Evolutionary conservation across 139 green algal species (phyloP), one percentile per base, ranked within the genome.

Genomic region (Protoeuglena noctilucae): DNA sequence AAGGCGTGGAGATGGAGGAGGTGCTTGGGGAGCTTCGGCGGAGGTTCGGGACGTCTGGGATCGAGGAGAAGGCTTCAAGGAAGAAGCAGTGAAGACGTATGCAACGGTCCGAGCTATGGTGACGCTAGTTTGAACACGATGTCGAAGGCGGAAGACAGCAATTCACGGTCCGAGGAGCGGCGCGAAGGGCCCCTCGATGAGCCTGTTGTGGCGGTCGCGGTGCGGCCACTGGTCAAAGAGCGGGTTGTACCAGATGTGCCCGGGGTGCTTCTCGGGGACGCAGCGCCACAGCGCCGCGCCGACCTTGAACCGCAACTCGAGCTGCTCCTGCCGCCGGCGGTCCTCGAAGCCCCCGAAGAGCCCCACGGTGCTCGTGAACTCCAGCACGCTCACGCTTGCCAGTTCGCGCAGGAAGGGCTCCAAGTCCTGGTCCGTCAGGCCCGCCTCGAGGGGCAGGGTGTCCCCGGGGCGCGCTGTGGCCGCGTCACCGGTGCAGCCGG

Each of bases 31-130:
- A 81, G 21, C 51, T 64, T 4, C 66, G 88, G 22, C 54, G 64
- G 54, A 61, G 88, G 9, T 93, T 93, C 66, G 79, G 72, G 0
- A 71, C 58, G 16, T 84, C 68, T 24, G 88, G 88, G 21, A 65
- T 96, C 0, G 87, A 88, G 28, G 88, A 96, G 59, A 96, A 96
- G 69, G 79, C 80, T n/a, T n/a, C n/a, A n/a, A n/a, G n/a, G n/a
- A n/a, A n/a, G n/a, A n/a, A n/a, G n/a, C n/a, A n/a, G n/a, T n/a
- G n/a, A n/a, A n/a, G n/a, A n/a, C n/a, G n/a, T n/a, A n/a, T n/a
- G n/a, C n/a, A n/a, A n/a, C n/a, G n/a, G n/a, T n/a, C n/a, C n/a
- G n/a, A n/a, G n/a, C n/a, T n/a, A n/a, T n/a, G n/a, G n/a, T n/a
- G n/a, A n/a, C n/a, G n/a, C n/a, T n/a, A n/a, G n/a, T n/a, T n/a